Conservation (phyloP, 176 grass and related monocot genomes). For the Zoysia pacifica region DNA sequence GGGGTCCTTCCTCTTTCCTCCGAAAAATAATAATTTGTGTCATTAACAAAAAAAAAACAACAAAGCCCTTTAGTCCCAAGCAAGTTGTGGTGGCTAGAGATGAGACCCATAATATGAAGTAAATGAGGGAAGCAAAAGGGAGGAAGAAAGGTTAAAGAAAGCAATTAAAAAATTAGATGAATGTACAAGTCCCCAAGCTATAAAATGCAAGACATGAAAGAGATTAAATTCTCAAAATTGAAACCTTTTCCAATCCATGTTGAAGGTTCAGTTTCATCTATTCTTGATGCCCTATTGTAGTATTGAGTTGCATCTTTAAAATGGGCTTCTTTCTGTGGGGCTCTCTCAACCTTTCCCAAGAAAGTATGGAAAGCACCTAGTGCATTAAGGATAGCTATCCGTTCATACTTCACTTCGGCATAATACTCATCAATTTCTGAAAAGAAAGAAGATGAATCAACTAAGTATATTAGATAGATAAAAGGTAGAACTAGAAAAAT, state of each 20-base stretch:
- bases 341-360: slow-evolving; percentile 75
- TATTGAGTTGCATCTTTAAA: slow-evolving; percentile 85
- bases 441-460: slow-evolving; percentile 31
- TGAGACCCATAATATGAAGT: too few relatives aligned
- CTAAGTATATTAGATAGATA: neutral
- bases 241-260: slow-evolving; percentile 98
- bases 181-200: slow-evolving; percentile 10
- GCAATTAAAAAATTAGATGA: neutral
- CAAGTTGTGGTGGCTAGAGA: neutral
- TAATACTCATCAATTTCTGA: slow-evolving; percentile 98
- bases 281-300: slow-evolving; percentile 94
- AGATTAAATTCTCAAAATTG: slow-evolving; percentile 28
- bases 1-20: neutral
- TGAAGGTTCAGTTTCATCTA: slow-evolving; percentile 84
- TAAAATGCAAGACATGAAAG: slow-evolving; percentile 15
- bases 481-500: neutral
- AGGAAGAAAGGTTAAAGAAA: neutral
- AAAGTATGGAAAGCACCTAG: slow-evolving; percentile 90
- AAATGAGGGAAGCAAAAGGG: too few relatives aligned
- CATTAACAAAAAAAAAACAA: neutral
- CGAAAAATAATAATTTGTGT: neutral
- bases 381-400: slow-evolving; percentile 87
- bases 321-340: slow-evolving; percentile 72
- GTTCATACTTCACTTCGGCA: slow-evolving; percentile 94
- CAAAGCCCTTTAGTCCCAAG: neutral